Evolutionary conservation across 129 eudicot genomes (phyloP), one percentile per base, ranked within the genome.

Genomic region (Flaveria trinervia): DNA sequence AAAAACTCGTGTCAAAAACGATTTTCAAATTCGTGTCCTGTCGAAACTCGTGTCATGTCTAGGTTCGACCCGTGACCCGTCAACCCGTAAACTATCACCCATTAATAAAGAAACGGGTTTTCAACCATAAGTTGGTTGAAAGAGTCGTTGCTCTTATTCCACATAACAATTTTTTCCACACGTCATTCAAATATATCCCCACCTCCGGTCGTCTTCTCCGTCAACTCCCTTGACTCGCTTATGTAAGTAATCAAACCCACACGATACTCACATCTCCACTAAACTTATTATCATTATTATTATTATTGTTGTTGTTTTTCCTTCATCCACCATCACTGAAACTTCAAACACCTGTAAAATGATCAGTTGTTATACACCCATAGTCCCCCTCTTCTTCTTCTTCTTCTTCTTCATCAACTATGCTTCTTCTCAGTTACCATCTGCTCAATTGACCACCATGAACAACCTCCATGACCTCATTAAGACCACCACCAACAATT

Each of bases 361-460:
- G 71, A 41, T 0, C 51, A 39, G 9, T 0, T 4, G 23, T 11
- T 11, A 9, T 25, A 9, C 13, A 57, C 30, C 12, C 30, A n/a
- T 39, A 11, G 36, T 26, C 26, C 52, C 52, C 36, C 16, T 82
- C 17, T 68, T 84, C 39, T 39, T 80, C 72, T 39, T 80, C 70
- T 57, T 70, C 8, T 0, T 69, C 59, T 0, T 77, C 66, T 16
- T 49, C 18, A 6, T 86, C 49, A 54, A 70, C 1, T 52, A 83
- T 69, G 95, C 50, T 39, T 78, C 75, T 3, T 85, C 83, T 65
- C 83, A 93, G 55, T 65, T 93, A 49, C 87, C 84, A 9, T 44
- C 89, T 46, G 51, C 76, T 81, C 96, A 90, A 75, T 46, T 67
- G 4, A 44, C 73, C 72, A 36, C 85, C 82, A 89, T 93, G 93